A percentile compares a stretch with the other conserved stretches of the same genome.
Conservation (phyloP, 140 eudicot genomes). For the Erigeron philadelphicus region DNA sequence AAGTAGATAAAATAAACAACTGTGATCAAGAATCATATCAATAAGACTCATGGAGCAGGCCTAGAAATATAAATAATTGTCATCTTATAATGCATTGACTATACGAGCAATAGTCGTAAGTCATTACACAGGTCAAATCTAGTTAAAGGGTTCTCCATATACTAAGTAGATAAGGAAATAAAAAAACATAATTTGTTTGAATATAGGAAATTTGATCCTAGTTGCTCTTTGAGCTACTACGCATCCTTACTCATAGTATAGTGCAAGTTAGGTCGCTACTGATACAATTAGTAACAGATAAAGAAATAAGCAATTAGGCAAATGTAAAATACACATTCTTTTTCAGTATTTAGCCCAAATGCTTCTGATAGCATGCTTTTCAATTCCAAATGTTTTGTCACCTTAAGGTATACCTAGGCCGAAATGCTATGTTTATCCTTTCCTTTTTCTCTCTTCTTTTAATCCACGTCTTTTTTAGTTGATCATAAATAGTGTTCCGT, state of each 20-base stretch:
- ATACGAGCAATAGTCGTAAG: constrained; percentile 6
- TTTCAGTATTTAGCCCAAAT: constrained; percentile 7
- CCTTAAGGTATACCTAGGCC: constrained; percentile 1
- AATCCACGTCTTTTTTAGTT: not conserved
- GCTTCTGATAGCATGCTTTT: constrained; percentile 5
- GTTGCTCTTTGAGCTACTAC: not conserved
- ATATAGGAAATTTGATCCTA: not conserved
- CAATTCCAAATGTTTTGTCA: not conserved
- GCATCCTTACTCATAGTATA: no score
- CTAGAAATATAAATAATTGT: not conserved
- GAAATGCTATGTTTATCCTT: not conserved
- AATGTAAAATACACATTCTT: constrained; percentile 1
- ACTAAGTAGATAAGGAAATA: constrained; percentile 9
- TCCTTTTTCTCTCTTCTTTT: not conserved
- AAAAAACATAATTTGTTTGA: not conserved
- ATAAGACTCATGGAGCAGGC: not conserved
- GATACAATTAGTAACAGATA: constrained; percentile 10
- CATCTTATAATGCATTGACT: constrained; percentile 1
- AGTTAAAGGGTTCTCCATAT: not conserved
- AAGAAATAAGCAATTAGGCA: not conserved
- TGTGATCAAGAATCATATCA: not conserved
- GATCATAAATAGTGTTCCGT: constrained; percentile 1
- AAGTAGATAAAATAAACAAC: not conserved
- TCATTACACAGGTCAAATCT: not conserved
- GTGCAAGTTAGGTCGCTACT: not conserved